phyloP scores from a whole-genome alignment of 768 basidiomycete species.

The Suillus plorans region DNA sequence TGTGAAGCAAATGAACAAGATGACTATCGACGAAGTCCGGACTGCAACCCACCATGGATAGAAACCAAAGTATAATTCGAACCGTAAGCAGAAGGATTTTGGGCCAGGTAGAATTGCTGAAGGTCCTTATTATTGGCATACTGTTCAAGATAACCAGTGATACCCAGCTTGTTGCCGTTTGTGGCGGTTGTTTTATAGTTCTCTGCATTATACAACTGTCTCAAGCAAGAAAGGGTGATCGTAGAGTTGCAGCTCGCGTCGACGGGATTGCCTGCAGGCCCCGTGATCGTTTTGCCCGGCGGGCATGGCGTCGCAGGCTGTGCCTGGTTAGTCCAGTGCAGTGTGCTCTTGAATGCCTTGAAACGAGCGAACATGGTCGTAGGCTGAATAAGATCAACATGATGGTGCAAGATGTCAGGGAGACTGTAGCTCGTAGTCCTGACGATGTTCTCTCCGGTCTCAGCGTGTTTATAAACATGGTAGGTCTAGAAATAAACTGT shows the following conservation, averaged over 20 bases:
- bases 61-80: slow-evolving; percentile 53
- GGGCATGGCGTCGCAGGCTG: slow-evolving; percentile 1
- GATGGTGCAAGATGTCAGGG: slow-evolving; percentile 54
- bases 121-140: slow-evolving; percentile 56
- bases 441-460: slow-evolving; percentile 52
- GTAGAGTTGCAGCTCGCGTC: slow-evolving; percentile 48
- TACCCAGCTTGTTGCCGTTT: slow-evolving; percentile 49
- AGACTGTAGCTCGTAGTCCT: slow-evolving; percentile 73
- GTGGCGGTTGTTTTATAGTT: slow-evolving; percentile 43
- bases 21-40: not conserved
- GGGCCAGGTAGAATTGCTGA: slow-evolving; percentile 47
- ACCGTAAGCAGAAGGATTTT: slow-evolving; percentile 47
- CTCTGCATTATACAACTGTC: slow-evolving; percentile 54
- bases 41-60: slow-evolving; percentile 47
- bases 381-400: slow-evolving; percentile 69
- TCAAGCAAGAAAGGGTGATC: slow-evolving; percentile 53
- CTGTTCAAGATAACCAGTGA: slow-evolving; percentile 55
- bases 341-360: slow-evolving; percentile 41
- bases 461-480: slow-evolving; percentile 55
- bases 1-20: slow-evolving; percentile 24
- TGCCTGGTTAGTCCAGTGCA: slow-evolving; percentile 30
- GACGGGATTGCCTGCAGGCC: slow-evolving; percentile 37
- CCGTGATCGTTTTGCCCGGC: slow-evolving; percentile 20
- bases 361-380: slow-evolving; percentile 65
- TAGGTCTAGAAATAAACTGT: slow-evolving; percentile 46